Evolutionary conservation across 2,329 filamentous ascomycete species (phyloP).

Genomic region (Xylariaceae sp.): DNA sequence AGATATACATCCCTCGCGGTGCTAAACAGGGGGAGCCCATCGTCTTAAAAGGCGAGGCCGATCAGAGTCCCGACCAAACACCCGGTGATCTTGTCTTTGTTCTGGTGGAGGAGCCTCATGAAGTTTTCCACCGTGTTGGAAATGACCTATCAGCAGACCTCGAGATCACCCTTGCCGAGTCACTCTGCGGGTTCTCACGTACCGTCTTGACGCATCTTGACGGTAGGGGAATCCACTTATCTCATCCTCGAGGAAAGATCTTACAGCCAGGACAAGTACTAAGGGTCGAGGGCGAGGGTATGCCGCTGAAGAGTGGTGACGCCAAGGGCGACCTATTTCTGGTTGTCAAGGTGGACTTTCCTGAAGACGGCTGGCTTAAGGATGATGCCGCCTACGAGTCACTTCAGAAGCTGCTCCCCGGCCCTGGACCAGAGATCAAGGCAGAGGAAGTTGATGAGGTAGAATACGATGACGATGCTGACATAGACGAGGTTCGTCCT

Average conservation of each 20-base stretch:
- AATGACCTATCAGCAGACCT: constrained; percentile 80
- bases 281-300: constrained; percentile 84
- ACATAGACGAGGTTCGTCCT: constrained; percentile 68
- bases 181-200: constrained; percentile 82
- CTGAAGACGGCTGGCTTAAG: constrained; percentile 77
- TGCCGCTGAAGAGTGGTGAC: constrained; percentile 88
- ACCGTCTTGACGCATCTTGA: constrained; percentile 91
- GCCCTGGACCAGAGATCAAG: constrained; percentile 55
- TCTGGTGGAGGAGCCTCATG: constrained; percentile 75
- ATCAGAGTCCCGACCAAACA: constrained; percentile 82
- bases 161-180: constrained; percentile 75
- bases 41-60: constrained; percentile 86
- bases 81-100: constrained; percentile 93
- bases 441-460: constrained; percentile 82
- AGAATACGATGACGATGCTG: constrained; percentile 75
- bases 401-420: constrained; percentile 72
- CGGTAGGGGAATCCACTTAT: constrained; percentile 80
- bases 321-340: constrained; percentile 83
- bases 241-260: constrained; percentile 76
- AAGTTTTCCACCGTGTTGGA: constrained; percentile 76
- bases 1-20: constrained; percentile 92
- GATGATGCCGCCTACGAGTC: constrained; percentile 67
- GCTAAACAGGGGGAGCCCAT: constrained; percentile 86
- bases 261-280: constrained; percentile 79
- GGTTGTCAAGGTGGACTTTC: constrained; percentile 81